Evolutionary conservation across 805 yeast species (phyloP).

Genomic region (Sungouiozyma ichnusensis): DNA sequence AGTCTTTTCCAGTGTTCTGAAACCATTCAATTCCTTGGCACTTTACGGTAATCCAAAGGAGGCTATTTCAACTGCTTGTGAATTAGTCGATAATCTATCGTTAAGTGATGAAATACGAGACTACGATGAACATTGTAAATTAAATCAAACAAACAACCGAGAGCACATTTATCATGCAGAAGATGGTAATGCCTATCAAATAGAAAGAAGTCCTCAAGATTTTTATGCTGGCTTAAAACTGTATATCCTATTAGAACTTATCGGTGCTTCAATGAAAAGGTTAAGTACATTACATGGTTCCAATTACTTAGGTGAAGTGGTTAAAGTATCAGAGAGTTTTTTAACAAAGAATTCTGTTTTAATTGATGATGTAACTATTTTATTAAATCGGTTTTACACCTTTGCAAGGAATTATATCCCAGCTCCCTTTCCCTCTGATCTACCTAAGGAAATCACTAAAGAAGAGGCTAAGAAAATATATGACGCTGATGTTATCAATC

Average conservation of each 20-base stretch:
- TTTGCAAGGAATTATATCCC: conserved; percentile 52
- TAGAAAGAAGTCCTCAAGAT: conserved; percentile 17
- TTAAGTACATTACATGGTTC: conserved; percentile 70
- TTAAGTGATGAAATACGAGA: conserved; percentile 6
- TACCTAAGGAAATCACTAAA: conserved; percentile 30
- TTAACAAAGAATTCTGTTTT: conserved; percentile 33
- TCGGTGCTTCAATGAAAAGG: conserved; percentile 45
- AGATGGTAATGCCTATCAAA: conserved; percentile 2
- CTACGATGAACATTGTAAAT: conserved; percentile 3
- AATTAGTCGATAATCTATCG: conserved; percentile 34
- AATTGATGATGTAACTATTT: conserved; percentile 30
- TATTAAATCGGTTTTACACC: conserved; percentile 52
- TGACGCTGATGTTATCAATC: conserved; percentile 52
- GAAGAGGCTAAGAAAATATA: conserved; percentile 33
- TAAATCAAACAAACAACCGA: conserved; percentile 4
- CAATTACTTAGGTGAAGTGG: conserved; percentile 61
- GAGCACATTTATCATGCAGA: conserved; percentile 2
- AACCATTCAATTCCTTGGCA: conserved; percentile 53
- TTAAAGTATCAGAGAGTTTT: conserved; percentile 46
- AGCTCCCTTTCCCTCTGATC: conserved; percentile 19
- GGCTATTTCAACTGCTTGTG: conserved; percentile 60
- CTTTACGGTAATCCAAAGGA: conserved; percentile 72
- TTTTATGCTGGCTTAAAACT: conserved; percentile 44
- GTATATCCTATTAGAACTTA: conserved; percentile 57
- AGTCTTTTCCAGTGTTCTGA: conserved; percentile 31